Evolutionary conservation across 2,329 filamentous ascomycete genomes (phyloP).

Genomic region (Pyrenochaeta sp.): DNA sequence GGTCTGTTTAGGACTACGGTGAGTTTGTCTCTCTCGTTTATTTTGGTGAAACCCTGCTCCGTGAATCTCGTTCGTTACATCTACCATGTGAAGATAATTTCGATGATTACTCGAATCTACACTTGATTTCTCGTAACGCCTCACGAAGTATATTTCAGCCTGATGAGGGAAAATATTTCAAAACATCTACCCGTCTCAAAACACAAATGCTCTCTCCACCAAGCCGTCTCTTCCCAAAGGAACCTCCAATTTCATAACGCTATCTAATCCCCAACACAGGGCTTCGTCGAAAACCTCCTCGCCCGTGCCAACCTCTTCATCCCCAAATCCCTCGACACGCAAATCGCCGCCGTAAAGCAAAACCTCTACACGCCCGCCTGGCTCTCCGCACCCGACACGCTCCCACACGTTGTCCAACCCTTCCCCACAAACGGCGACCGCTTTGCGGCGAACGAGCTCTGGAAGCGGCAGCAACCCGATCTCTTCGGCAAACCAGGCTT

Average conservation of each 20-base stretch:
- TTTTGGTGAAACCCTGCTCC: background rate
- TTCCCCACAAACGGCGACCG: constrained; percentile 83
- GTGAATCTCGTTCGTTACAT: no score
- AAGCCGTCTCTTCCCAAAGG: no score
- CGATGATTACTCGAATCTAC: no score
- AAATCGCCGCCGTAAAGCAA: constrained; percentile 68
- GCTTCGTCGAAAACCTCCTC: constrained; percentile 68
- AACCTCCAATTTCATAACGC: no score
- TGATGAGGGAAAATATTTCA: no score
- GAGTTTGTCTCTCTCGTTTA: constrained; percentile 11
- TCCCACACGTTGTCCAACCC: constrained; percentile 50
- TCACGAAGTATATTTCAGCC: no score
- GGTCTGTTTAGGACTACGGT: constrained; percentile 56
- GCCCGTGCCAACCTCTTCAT: constrained; percentile 65
- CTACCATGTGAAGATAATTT: no score
- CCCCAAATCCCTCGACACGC: constrained; percentile 73
- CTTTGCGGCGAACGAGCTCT: constrained; percentile 79
- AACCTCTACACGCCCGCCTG: constrained; percentile 72
- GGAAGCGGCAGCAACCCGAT: constrained; percentile 69
- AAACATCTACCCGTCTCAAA: no score
- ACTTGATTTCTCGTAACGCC: no score
- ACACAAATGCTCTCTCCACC: no score
- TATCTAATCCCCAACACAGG: constrained; percentile 52
- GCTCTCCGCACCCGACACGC: constrained; percentile 66
- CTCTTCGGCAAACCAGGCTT: constrained; percentile 73